Evolutionary conservation across 164 flowering plant genomes (phyloP).

Genomic region (Saururus chinensis): DNA sequence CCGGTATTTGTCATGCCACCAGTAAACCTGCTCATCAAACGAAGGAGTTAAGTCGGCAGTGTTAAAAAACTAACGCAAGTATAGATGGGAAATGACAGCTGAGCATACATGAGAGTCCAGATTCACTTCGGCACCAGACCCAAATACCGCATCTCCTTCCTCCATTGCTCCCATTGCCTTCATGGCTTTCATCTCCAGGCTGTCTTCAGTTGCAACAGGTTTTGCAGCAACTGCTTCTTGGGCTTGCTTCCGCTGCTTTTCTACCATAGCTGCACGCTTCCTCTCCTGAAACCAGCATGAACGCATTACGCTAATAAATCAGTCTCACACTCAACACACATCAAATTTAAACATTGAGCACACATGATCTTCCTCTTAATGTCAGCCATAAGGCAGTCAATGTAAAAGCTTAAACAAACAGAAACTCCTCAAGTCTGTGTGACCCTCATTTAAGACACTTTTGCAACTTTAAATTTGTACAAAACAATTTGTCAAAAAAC

Average conservation of each 20-base stretch:
- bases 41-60: neutral
- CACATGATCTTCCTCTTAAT: no score
- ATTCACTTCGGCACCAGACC: conserved; percentile 85
- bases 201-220: conserved; percentile 57
- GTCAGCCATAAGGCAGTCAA: no score
- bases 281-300: conserved; percentile 40
- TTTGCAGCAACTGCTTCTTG: conserved; percentile 71
- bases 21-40: conserved; percentile 49
- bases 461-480: neutral
- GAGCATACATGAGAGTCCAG: conserved; percentile 75
- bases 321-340: no score
- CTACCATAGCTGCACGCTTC: conserved; percentile 56
- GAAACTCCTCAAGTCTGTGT: no score
- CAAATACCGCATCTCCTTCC: conserved; percentile 93
- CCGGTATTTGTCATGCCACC: conserved; percentile 99
- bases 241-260: conserved; percentile 63
- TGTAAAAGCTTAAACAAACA: no score
- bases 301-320: neutral
- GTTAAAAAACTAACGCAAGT: neutral
- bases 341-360: no score
- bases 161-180: conserved; percentile 95
- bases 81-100: neutral
- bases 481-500: neutral
- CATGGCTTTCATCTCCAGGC: conserved; percentile 63
- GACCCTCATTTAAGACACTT: neutral